Evolutionary conservation across 2,329 filamentous ascomycete species (phyloP).

Genomic region (Fusarium staphyleae): DNA sequence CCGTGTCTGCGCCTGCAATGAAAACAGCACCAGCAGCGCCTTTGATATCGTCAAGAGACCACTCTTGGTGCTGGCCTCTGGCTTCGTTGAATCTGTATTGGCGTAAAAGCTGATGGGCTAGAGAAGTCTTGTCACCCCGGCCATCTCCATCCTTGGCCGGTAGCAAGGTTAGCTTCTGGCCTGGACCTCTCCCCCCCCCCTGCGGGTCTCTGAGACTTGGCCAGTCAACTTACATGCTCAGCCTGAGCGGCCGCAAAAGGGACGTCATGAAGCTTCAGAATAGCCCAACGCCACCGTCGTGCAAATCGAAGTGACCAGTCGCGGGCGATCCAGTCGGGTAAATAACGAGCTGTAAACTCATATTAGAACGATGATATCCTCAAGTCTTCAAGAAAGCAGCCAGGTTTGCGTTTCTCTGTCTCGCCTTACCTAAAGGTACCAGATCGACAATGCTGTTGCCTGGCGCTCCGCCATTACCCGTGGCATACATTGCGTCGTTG

Average conservation of each 20-base stretch:
- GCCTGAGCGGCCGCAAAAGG: slow-evolving; percentile 42
- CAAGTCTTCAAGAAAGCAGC: neutral
- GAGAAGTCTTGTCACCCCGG: slow-evolving; percentile 29
- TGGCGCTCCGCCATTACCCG: slow-evolving; percentile 43
- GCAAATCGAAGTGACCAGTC: slow-evolving; percentile 46
- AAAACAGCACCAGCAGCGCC: slow-evolving; percentile 58
- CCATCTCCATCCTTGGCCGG: slow-evolving; percentile 10
- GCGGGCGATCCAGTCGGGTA: slow-evolving; percentile 42
- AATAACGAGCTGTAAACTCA: slow-evolving; percentile 32
- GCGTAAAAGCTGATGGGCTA: slow-evolving; percentile 39
- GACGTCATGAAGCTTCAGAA: slow-evolving; percentile 44
- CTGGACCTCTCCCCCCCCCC: neutral
- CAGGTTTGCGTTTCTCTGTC: neutral
- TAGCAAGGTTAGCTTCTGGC: slow-evolving; percentile 21
- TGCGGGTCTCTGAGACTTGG: neutral
- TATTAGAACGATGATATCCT: slow-evolving; percentile 4
- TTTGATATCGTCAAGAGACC: slow-evolving; percentile 54
- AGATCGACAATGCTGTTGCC: slow-evolving; percentile 53
- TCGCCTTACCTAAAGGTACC: slow-evolving; percentile 47
- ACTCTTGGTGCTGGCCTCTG: slow-evolving; percentile 25
- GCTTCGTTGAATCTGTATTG: slow-evolving; percentile 25
- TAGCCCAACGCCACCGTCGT: slow-evolving; percentile 47
- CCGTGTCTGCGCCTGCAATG: slow-evolving; percentile 57
- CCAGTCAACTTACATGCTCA: slow-evolving; percentile 36
- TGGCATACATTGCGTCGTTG: slow-evolving; percentile 44